A percentile compares a stretch with the other conserved stretches of the same genome.
Conservation (phyloP, 345 rosid genomes). For the Eucalyptus pauciflora region DNA sequence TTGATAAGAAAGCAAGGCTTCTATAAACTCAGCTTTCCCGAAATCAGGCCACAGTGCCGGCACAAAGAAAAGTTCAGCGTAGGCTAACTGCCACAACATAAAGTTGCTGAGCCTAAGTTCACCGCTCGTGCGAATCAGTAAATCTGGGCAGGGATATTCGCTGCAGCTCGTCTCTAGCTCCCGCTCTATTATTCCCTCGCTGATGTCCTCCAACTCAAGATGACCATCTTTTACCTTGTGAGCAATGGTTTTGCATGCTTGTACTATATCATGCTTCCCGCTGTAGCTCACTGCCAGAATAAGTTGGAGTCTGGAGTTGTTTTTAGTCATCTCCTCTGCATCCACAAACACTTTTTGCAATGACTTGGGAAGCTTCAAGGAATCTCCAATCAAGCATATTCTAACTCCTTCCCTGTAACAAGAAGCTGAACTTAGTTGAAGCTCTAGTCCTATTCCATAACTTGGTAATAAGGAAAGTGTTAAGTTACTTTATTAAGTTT, state of each 20-base stretch:
- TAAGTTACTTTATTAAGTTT: too few species aligned
- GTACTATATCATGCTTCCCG: slow-evolving; percentile 58
- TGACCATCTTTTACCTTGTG: slow-evolving; percentile 32
- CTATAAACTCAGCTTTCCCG: slow-evolving; percentile 37
- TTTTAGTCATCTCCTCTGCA: slow-evolving; percentile 36
- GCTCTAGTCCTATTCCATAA: background rate
- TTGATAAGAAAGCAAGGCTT: slow-evolving; percentile 56
- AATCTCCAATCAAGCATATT: slow-evolving; percentile 54
- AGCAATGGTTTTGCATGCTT: slow-evolving; percentile 61
- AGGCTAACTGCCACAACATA: slow-evolving; percentile 74
- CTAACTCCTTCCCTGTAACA: slow-evolving; percentile 29
- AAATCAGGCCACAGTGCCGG: slow-evolving; percentile 79
- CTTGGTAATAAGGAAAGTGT: background rate
- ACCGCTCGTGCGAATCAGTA: slow-evolving; percentile 66
- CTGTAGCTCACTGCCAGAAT: slow-evolving; percentile 72
- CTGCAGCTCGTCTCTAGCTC: slow-evolving; percentile 61
- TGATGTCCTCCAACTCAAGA: slow-evolving; percentile 34
- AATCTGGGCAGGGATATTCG: slow-evolving; percentile 54
- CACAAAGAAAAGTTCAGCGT: slow-evolving; percentile 65
- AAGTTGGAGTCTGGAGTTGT: slow-evolving; percentile 41
- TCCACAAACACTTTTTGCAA: slow-evolving; percentile 19
- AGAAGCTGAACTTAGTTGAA: background rate
- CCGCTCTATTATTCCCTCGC: slow-evolving; percentile 45
- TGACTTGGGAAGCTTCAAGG: slow-evolving; percentile 39
- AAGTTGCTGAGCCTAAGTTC: slow-evolving; percentile 79